Evolutionary conservation across 2,329 filamentous ascomycete genomes (phyloP).

Genomic region (Purpureocillium takamizusanense): DNA sequence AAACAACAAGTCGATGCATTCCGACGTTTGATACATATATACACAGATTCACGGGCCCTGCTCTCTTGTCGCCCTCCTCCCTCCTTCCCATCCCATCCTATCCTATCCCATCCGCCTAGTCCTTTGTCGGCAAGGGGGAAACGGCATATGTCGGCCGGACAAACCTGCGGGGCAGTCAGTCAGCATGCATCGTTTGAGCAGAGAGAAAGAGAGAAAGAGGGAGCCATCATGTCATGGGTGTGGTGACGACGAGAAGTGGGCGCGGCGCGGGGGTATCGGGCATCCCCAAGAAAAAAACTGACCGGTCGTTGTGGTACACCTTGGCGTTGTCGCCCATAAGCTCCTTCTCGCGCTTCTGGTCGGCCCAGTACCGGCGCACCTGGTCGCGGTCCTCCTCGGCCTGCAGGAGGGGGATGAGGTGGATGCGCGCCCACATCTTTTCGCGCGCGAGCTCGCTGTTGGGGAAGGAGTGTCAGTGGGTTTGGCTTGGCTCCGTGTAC

Average conservation of each 20-base stretch:
- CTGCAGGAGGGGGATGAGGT: conserved; percentile 87
- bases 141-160: conserved; percentile 73
- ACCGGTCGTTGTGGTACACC: conserved; percentile 86
- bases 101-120: conserved; percentile 12
- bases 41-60: conserved; percentile 6
- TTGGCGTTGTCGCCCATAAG: conserved; percentile 74
- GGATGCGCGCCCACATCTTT: conserved; percentile 96
- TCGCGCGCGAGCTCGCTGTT: conserved; percentile 83
- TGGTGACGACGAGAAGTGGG: no score
- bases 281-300: conserved; percentile 22
- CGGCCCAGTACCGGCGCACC: conserved; percentile 76
- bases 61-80: no score
- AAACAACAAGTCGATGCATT: neutral
- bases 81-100: neutral
- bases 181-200: no score
- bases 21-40: conserved; percentile 4
- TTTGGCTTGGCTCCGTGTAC: neutral
- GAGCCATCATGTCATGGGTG: no score
- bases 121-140: conserved; percentile 57
- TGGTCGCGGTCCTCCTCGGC: conserved; percentile 96
- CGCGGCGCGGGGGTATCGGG: neutral
- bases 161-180: conserved; percentile 51
- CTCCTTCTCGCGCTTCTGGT: conserved; percentile 84
- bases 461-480: neutral
- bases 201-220: no score